A percentile compares a stretch with the other conserved stretches of the same genome.
These are phyloP conservation scores for Pontederia paniculata DNA, from an alignment of 176 grass and related monocot genomes.

Conservation along the genomic window DNA sequence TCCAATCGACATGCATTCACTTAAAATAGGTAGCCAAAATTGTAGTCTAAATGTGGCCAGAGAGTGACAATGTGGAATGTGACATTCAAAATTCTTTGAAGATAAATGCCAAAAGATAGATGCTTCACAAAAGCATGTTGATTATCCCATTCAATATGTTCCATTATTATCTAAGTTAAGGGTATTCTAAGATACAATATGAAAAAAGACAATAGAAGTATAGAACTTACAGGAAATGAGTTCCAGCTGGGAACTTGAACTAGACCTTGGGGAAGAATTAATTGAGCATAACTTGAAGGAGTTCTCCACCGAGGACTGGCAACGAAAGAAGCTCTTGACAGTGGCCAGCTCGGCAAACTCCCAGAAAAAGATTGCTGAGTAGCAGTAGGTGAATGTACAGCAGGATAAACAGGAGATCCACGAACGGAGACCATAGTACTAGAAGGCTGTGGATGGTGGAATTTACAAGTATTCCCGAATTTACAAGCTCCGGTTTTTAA, in stretches of 20 bases:
- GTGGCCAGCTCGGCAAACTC: constrained; percentile 57
- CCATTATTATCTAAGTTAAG: not conserved
- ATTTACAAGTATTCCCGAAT: constrained; percentile 99
- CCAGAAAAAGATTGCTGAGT: constrained; percentile 56
- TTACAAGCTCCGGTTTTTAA: constrained; percentile 94
- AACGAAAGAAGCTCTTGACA: constrained; percentile 83
- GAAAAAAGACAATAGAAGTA: constrained; percentile 12
- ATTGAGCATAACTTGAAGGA: constrained; percentile 74
- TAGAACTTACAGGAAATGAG: constrained; percentile 54
- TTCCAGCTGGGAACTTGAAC: constrained; percentile 88
- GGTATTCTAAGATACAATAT: not conserved
- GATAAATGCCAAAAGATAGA: no score
- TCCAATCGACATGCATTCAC: no score
- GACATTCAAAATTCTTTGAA: no score
- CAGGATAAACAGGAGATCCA: constrained; percentile 79
- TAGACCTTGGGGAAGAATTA: constrained; percentile 86
- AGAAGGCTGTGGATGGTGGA: constrained; percentile 84
- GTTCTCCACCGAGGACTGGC: constrained; percentile 83
- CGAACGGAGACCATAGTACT: constrained; percentile 35
- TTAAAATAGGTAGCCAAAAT: no score
- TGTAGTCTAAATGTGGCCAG: no score
- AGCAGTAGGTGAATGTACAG: constrained; percentile 58
- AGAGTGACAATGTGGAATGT: no score
- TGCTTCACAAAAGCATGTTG: no score
- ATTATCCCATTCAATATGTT: not conserved